These are phyloP conservation scores for Flaveria bidentis DNA, from an alignment of 129 eudicot species.

Conservation along the genomic window DNA sequence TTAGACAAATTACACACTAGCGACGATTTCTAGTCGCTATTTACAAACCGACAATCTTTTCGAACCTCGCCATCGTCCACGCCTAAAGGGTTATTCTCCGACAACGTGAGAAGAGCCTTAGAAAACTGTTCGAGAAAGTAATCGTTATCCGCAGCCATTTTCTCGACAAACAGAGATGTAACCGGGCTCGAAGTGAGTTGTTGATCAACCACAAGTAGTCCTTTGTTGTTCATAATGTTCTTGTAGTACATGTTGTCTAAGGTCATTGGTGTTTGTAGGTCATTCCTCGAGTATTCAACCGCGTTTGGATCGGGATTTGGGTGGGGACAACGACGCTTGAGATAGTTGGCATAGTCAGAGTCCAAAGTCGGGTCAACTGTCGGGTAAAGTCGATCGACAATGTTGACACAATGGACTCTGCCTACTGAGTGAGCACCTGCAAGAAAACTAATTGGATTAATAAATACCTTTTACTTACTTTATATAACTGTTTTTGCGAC, in stretches of 20 bases:
- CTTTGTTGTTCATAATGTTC: constrained; percentile 64
- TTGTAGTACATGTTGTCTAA: constrained; percentile 83
- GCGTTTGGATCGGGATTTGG: constrained; percentile 63
- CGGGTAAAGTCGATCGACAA: constrained; percentile 81
- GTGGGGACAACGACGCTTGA: constrained; percentile 72
- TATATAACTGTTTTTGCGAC: background rate
- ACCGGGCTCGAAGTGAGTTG: constrained; percentile 55
- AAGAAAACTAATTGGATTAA: background rate
- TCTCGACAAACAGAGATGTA: constrained; percentile 61
- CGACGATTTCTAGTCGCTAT: constrained; percentile 20
- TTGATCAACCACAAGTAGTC: constrained; percentile 62
- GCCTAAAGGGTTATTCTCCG: constrained; percentile 78
- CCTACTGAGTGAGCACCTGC: constrained; percentile 94
- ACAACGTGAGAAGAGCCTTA: constrained; percentile 59
- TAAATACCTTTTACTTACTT: background rate
- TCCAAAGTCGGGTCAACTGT: constrained; percentile 68
- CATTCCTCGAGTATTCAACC: constrained; percentile 67
- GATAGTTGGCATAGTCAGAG: constrained; percentile 58
- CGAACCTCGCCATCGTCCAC: constrained; percentile 71
- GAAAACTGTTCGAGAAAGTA: constrained; percentile 67
- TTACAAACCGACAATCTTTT: constrained; percentile 74
- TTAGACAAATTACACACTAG: constrained; percentile 14
- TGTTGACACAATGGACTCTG: constrained; percentile 69
- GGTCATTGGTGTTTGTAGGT: constrained; percentile 70
- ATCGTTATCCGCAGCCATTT: constrained; percentile 68